Base-by-base conservation (phyloP, 495 filamentous ascomycete species). In the Corynascus novoguineensis region DNA sequence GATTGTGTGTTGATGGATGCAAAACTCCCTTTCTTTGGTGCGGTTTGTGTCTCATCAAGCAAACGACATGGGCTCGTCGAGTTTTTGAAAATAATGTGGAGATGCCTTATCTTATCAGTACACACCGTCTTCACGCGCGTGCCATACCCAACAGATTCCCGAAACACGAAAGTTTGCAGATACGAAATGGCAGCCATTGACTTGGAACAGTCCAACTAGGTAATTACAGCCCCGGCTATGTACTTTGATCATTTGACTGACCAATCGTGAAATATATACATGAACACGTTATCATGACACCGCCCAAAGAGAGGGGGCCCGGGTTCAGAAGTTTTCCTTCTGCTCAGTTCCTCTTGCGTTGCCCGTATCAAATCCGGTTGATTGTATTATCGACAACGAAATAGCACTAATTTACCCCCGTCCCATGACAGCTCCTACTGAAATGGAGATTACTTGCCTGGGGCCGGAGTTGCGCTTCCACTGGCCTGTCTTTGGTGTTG, bases 401-500 rank as follows among this genome's bases (percentile, higher is more conserved):
- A 14, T 41, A 50, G 15, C n/a, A 55, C 24, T 9, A 50, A 31
- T 48, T 46, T 12, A 40, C 14, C 4, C 19, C n/a, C 34, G 9
- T 11, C 1, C 29, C 11, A 4, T 21, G 19, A 32, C 12, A 14
- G 5, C 5, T n/a, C 14, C 7, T 41, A 41, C n/a, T 21, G n/a
- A 21, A 35, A 17, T n/a, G n/a, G 11, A 28, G 4, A 24, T 53
- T 57, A 68, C 54, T 69, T 66, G 9, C 53, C 45, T 25, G 60
- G 58, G 34, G 25, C 60, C 15, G 75, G 72, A 5, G 75, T 74
- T 19, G 73, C 71, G 32, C 71, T 75, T 31, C 74, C 72, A 56
- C 73, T 77, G 10, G 73, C 63, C 52, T 75, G 69, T 44, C 73
- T 67, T 24, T 77, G 74, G 42, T 76, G 60, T 32, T 64, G 64